Conservation (phyloP, 805 yeast genomes). For the Metschnikowia similis region DNA sequence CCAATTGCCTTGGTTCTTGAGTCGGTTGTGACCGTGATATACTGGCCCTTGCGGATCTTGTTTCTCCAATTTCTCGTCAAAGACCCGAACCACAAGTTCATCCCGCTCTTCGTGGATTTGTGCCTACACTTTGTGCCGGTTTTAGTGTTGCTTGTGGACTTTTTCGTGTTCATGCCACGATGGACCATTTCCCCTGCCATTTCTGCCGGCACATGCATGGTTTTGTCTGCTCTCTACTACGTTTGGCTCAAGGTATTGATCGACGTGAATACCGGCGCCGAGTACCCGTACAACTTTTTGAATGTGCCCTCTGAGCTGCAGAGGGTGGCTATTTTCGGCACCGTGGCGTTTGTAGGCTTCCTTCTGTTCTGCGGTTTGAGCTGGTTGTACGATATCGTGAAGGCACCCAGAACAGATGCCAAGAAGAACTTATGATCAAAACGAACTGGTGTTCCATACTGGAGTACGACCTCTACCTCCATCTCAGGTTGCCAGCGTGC, state of each 20-base stretch:
- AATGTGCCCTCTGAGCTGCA: slow-evolving; percentile 44
- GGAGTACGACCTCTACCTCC: too few species aligned
- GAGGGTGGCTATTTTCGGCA: slow-evolving; percentile 46
- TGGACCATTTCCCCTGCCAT: slow-evolving; percentile 32
- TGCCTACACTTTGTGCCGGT: slow-evolving; percentile 60
- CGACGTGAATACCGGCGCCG: slow-evolving; percentile 42
- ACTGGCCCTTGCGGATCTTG: slow-evolving; percentile 65
- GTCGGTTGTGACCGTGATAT: slow-evolving; percentile 55
- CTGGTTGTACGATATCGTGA: slow-evolving; percentile 20
- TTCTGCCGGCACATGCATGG: slow-evolving; percentile 38
- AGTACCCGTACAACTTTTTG: slow-evolving; percentile 66
- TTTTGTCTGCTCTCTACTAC: slow-evolving; percentile 51
- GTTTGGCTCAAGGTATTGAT: slow-evolving; percentile 45
- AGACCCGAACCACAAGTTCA: slow-evolving; percentile 26
- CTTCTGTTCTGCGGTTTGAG: slow-evolving; percentile 28
- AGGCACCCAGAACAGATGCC: neutral
- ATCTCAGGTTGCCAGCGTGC: too few species aligned
- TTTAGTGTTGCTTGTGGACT: slow-evolving; percentile 49
- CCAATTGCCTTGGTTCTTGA: slow-evolving; percentile 58
- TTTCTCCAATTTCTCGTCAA: slow-evolving; percentile 45
- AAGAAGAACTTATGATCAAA: neutral
- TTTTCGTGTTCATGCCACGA: slow-evolving; percentile 47
- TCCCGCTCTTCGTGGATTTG: slow-evolving; percentile 52
- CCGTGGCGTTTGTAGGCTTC: slow-evolving; percentile 36
- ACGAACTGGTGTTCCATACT: too few species aligned